These are phyloP conservation scores for Yarrowia hollandica DNA, from an alignment of 805 yeast genomes.

Conservation along the genomic window DNA sequence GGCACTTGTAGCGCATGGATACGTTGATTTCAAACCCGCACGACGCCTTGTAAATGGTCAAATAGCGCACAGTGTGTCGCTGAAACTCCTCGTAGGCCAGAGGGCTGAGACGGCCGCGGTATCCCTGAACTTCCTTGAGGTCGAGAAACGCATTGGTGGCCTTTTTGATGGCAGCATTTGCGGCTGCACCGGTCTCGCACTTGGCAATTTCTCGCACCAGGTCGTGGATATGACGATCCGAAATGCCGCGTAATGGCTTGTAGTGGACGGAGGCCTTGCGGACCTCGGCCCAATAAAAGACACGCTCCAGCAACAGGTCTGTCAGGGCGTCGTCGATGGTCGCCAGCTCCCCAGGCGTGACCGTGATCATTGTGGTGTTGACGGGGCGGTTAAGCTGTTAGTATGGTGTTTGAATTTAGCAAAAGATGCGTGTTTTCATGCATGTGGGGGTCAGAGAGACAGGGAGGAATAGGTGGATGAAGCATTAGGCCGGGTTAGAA, in stretches of 20 bases:
- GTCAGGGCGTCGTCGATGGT: conserved; percentile 39
- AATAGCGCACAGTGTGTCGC: conserved; percentile 43
- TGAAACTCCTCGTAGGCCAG: conserved; percentile 41
- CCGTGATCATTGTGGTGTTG: conserved; percentile 24
- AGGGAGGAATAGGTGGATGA: too few relatives aligned
- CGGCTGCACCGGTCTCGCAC: neutral
- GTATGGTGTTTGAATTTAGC: conserved; percentile 20
- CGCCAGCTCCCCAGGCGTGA: conserved; percentile 37
- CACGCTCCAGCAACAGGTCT: conserved; percentile 37
- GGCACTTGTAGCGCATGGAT: conserved; percentile 45
- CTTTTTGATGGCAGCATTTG: conserved; percentile 24
- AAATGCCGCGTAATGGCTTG: conserved; percentile 34
- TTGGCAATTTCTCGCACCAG: conserved; percentile 28
- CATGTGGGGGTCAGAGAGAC: conserved; percentile 10
- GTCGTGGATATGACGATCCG: conserved; percentile 30
- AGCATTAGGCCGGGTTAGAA: too few relatives aligned
- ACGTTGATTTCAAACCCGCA: conserved; percentile 48
- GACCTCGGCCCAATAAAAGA: conserved; percentile 39
- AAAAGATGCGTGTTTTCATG: conserved; percentile 21
- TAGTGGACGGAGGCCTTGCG: conserved; percentile 37
- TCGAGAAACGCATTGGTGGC: conserved; percentile 39
- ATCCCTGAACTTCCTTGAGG: conserved; percentile 37
- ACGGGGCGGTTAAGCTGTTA: neutral
- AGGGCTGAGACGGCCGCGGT: conserved; percentile 37
- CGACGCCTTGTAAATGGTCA: conserved; percentile 42